Conservation (phyloP, 2,329 filamentous ascomycete genomes). For the Colletotrichum liriopes region DNA sequence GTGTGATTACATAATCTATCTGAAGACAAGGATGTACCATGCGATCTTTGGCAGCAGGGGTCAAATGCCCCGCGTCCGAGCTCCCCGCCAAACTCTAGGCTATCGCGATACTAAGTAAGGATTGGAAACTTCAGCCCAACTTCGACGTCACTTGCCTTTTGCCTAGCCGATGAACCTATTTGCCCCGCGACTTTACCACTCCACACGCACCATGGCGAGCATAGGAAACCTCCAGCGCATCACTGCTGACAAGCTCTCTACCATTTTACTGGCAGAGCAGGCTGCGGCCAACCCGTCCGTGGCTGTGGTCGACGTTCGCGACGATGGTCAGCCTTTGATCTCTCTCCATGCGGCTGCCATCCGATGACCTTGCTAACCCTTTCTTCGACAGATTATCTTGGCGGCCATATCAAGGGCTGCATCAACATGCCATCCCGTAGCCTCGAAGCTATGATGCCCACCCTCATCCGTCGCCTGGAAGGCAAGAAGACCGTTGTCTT, state of each 20-base stretch:
- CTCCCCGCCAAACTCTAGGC: constrained; percentile 12
- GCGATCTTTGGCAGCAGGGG: neutral
- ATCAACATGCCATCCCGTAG: constrained; percentile 81
- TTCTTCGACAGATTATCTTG: constrained; percentile 80
- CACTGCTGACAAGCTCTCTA: constrained; percentile 77
- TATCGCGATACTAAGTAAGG: neutral
- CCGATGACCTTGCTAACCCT: neutral
- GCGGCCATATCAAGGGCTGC: constrained; percentile 87
- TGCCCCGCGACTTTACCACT: neutral
- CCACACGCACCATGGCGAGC: constrained; percentile 61
- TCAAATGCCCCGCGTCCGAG: constrained; percentile 26
- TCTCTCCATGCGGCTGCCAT: neutral
- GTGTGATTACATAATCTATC: neutral
- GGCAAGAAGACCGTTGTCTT: constrained; percentile 91
- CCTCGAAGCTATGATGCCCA: constrained; percentile 84
- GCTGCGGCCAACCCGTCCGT: constrained; percentile 63
- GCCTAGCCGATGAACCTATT: constrained; percentile 14
- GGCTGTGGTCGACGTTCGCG: constrained; percentile 90
- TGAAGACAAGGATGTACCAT: neutral
- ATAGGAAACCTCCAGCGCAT: constrained; percentile 78
- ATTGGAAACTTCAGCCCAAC: neutral
- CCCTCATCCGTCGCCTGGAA: constrained; percentile 83
- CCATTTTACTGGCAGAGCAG: constrained; percentile 70
- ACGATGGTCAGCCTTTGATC: constrained; percentile 72
- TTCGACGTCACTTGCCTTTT: constrained; percentile 17